A percentile compares a stretch with the other conserved stretches of the same genome.
Conservation (phyloP, 2,329 filamentous ascomycete genomes). For the Trichoderma aggressivum region DNA sequence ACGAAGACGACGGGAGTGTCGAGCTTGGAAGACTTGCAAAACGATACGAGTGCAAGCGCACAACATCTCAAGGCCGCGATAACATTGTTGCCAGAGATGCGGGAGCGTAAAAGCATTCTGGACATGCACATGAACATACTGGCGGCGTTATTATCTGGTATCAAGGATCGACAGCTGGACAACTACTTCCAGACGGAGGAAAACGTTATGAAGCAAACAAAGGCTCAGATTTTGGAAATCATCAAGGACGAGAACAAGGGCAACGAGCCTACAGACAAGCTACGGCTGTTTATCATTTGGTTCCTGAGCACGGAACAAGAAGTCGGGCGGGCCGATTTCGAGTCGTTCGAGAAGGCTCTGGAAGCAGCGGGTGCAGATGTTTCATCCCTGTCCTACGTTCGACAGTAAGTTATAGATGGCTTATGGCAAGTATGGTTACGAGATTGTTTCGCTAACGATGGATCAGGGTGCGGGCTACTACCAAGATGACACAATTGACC, state of each 20-base stretch:
- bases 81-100: slow-evolving; percentile 83
- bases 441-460: slow-evolving; percentile 24
- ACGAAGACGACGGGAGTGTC: slow-evolving; percentile 93
- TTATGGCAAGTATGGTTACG: background rate
- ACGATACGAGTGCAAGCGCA: slow-evolving; percentile 82
- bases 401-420: slow-evolving; percentile 56
- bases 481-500: slow-evolving; percentile 96
- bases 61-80: slow-evolving; percentile 96
- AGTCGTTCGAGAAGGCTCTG: slow-evolving; percentile 81
- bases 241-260: slow-evolving; percentile 81
- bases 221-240: slow-evolving; percentile 81
- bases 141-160: slow-evolving; percentile 70
- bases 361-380: slow-evolving; percentile 72
- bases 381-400: slow-evolving; percentile 77
- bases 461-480: slow-evolving; percentile 78
- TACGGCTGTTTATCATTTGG: slow-evolving; percentile 95
- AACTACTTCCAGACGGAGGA: slow-evolving; percentile 96
- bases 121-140: slow-evolving; percentile 99
- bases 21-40: slow-evolving; percentile 87
- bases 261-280: slow-evolving; percentile 79
- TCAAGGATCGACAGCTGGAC: slow-evolving; percentile 92
- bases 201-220: slow-evolving; percentile 85
- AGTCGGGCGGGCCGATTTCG: slow-evolving; percentile 75
- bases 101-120: slow-evolving; percentile 86
- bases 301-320: slow-evolving; percentile 91